Percentiles rank a stretch among this genome's conserved stretches.
phyloP scores from a whole-genome alignment of 176 grass and related monocot genomes.

The Aegilops umbellulata region DNA sequence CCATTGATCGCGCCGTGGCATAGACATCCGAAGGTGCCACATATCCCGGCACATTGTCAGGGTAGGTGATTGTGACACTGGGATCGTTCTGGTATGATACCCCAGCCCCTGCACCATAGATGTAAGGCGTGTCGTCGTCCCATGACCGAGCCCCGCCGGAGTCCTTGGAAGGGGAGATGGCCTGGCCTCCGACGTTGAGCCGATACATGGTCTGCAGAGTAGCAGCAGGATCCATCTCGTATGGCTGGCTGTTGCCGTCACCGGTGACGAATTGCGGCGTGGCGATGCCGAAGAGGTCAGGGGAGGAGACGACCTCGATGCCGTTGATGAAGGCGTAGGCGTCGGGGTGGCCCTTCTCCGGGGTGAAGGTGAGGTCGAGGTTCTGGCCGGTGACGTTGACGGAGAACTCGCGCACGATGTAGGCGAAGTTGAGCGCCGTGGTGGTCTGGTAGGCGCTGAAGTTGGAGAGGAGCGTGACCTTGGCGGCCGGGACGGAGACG shows the following conservation, averaged over 20 bases:
- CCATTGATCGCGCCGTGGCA: constrained; percentile 79
- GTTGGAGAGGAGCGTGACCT: constrained; percentile 66
- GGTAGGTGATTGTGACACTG: constrained; percentile 64
- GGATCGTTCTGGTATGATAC: constrained; percentile 58
- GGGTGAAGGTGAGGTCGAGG: constrained; percentile 87
- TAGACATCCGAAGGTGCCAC: constrained; percentile 72
- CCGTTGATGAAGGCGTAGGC: constrained; percentile 88
- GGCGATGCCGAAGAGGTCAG: constrained; percentile 48
- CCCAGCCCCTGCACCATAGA: constrained; percentile 50
- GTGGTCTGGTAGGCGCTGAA: constrained; percentile 78
- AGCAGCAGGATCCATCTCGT: constrained; percentile 1
- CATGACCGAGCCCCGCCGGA: constrained; percentile 67
- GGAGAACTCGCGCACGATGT: constrained; percentile 68
- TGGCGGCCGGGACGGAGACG: constrained; percentile 42
- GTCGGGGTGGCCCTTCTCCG: constrained; percentile 46
- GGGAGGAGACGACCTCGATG: constrained; percentile 86
- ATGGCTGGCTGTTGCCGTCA: constrained; percentile 34
- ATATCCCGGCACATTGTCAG: constrained; percentile 37
- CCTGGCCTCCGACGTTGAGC: constrained; percentile 78
- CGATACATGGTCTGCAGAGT: constrained; percentile 79
- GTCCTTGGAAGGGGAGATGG: constrained; percentile 64
- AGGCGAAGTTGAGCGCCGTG: constrained; percentile 43
- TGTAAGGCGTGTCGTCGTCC: constrained; percentile 63
- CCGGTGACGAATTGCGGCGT: constrained; percentile 28
- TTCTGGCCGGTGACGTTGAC: constrained; percentile 56